Conservation (phyloP, 2,329 filamentous ascomycete genomes). For the Fusarium veterinarium region DNA sequence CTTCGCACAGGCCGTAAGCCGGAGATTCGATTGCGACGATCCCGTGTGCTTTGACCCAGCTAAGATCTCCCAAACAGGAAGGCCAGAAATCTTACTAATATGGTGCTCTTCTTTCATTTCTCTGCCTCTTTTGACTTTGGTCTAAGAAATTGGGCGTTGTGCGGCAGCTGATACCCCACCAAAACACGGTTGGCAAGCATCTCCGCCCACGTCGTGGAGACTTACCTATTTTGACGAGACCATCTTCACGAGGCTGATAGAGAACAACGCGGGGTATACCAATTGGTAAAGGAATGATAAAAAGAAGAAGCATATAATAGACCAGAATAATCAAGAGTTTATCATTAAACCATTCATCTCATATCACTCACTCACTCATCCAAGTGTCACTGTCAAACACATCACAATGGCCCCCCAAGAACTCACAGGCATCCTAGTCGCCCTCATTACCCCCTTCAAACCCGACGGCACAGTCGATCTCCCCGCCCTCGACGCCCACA, state of each 20-base stretch:
- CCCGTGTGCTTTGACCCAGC: background rate
- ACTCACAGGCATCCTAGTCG: constrained; percentile 59
- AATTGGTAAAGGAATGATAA: background rate
- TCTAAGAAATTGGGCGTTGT: background rate
- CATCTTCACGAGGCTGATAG: background rate
- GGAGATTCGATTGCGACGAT: background rate
- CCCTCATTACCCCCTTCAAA: constrained; percentile 61
- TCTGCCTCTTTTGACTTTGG: background rate
- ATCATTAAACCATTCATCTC: background rate
- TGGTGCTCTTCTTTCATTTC: background rate
- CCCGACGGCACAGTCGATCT: constrained; percentile 56
- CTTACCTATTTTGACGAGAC: constrained; percentile 33
- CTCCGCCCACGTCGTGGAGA: constrained; percentile 36
- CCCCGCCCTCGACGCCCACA: constrained; percentile 50
- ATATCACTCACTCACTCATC: background rate
- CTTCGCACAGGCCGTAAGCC: background rate
- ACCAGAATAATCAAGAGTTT: background rate
- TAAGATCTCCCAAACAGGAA: background rate
- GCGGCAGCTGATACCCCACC: background rate
- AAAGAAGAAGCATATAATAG: constrained; percentile 24
- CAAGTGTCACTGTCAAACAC: background rate
- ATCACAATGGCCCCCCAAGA: constrained; percentile 38
- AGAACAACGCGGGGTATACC: constrained; percentile 28
- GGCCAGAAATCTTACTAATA: background rate
- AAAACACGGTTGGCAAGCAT: constrained; percentile 4